Base-by-base conservation (phyloP, 441 rosid species). In the Aquilaria agallochum region DNA sequence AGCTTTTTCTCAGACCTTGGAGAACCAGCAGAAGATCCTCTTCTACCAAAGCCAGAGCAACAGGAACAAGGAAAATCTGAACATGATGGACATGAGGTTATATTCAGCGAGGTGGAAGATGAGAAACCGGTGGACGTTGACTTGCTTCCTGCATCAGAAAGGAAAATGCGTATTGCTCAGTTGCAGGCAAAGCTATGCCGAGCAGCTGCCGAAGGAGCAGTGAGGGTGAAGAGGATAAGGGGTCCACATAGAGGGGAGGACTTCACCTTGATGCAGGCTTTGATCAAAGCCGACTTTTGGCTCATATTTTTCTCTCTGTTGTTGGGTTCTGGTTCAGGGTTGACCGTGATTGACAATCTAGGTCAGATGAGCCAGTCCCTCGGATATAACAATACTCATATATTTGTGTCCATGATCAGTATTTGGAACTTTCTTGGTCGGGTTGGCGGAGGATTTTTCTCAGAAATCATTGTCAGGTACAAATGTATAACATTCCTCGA, bases 371-470 rank as follows among this genome's bases (percentile, higher is more conserved):
- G 96, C 74, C 92, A 90, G 67, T 95, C 99, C 67, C 80, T 92
- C 13, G 96, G 97, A 12, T 88, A 88, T 58, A 73, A 88, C 68
- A 88, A 90, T 69, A 63, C 95, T 30, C 96, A 89, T 63, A 88
- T 92, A 52, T 88, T 86, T 71, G 97, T 92, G 53, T 95, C 97
- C 58, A 78, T 95, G 96, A 88, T 95, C 68, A 95, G 99, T 76
- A 85, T 95, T 72, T 95, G 98, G 97, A 95, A 92, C 82, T 95
- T 95, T 70, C 96, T 95, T 59, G 97, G 99, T 44, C 95, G 98
- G 6, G 64, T 95, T 54, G 95, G 95, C 1, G 98, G 99, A 2
- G 99, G 99, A 64, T 95, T 83, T 74, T 92, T 95, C 73, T 95
- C 99, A 5, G 98, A 95, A 85, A 68, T 88, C 51, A 72, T 95